A percentile compares a stretch with the other conserved stretches of the same genome.
Conservation (phyloP, 2,329 filamentous ascomycete genomes). For the Beauveria varroae region DNA sequence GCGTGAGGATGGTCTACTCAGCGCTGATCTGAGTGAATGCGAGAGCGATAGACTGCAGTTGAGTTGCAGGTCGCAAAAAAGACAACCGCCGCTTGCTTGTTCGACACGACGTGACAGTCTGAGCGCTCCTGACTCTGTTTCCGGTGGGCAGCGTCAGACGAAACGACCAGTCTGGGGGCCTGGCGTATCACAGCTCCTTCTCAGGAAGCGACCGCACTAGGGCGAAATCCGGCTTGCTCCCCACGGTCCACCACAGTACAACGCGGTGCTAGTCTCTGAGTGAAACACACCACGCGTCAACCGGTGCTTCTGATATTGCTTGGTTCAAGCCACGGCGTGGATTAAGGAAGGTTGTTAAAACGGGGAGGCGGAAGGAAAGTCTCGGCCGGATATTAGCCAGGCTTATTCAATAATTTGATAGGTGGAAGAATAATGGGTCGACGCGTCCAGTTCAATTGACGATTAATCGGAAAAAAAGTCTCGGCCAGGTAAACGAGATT, state of each 20-base stretch:
- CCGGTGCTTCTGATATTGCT: neutral
- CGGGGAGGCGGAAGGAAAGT: neutral
- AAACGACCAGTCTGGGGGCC: neutral
- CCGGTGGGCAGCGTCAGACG: neutral
- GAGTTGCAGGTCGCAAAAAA: neutral
- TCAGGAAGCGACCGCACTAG: constrained; percentile 1
- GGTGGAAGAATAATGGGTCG: constrained; percentile 5
- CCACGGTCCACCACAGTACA: neutral
- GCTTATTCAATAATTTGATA: neutral
- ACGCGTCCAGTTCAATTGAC: constrained; percentile 2
- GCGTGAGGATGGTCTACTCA: neutral
- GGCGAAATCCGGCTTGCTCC: neutral
- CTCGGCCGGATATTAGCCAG: neutral
- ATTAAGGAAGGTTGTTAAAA: neutral
- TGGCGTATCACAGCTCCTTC: neutral
- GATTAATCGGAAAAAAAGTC: neutral
- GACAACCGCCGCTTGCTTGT: neutral
- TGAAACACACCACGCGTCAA: constrained; percentile 5
- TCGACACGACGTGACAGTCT: neutral
- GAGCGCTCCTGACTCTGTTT: neutral
- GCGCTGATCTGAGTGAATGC: neutral
- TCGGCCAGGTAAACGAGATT: neutral
- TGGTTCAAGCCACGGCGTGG: neutral
- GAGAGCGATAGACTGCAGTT: neutral
- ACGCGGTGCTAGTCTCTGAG: neutral